phyloP scores from a whole-genome alignment of 495 filamentous ascomycete genomes.

The Rhypophila decipiens region DNA sequence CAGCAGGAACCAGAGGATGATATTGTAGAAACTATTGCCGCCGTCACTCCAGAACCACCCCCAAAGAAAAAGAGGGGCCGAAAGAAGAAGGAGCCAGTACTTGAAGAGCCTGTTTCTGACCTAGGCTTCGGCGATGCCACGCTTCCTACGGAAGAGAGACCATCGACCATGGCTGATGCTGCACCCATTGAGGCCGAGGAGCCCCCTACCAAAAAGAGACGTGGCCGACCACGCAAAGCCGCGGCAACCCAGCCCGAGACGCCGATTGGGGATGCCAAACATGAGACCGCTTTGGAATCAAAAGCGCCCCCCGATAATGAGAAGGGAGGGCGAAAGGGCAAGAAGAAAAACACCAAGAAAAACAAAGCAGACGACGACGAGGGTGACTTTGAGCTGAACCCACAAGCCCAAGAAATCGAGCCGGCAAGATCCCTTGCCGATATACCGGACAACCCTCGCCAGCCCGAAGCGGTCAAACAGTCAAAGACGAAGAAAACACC shows the following conservation, averaged over 20 bases:
- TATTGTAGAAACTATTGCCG: background rate
- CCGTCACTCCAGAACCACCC: background rate
- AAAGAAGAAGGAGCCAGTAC: slow-evolving; percentile 12
- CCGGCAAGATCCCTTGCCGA: background rate
- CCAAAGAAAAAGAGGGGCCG: slow-evolving; percentile 11
- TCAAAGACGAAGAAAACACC: no score
- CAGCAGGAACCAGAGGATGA: background rate
- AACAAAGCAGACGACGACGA: background rate
- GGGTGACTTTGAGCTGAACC: background rate
- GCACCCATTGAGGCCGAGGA: background rate
- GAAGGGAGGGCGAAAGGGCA: background rate
- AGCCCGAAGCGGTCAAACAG: no score
- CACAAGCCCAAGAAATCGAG: slow-evolving; percentile 1
- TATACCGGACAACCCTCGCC: background rate
- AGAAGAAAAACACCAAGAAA: background rate
- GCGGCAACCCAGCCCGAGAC: background rate
- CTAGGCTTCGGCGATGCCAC: background rate
- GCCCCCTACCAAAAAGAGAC: background rate
- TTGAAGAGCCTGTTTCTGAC: background rate
- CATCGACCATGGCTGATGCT: background rate
- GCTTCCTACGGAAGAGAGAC: background rate
- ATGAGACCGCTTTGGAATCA: background rate
- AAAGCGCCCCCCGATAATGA: background rate
- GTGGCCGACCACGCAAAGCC: slow-evolving; percentile 6
- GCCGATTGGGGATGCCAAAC: background rate